Base-by-base conservation (phyloP, 2,329 filamentous ascomycete species). In the Drechslera avenae region DNA sequence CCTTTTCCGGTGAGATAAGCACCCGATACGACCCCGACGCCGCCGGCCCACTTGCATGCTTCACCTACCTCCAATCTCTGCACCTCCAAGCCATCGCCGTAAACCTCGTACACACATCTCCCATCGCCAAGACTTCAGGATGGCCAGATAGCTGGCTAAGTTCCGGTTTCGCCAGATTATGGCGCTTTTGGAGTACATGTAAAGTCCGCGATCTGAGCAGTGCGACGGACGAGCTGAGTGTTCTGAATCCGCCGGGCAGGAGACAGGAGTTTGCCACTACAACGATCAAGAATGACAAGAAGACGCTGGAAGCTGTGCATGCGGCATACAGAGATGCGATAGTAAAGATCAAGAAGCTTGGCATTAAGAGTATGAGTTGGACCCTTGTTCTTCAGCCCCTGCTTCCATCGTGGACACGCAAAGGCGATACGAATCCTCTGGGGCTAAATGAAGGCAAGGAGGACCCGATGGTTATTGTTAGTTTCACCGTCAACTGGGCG, bases 21-120 rank as follows among this genome's bases (percentile, higher is more conserved):
- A 41, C 37, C 21, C 47, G 46, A 23, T 57, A 72, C 4, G 61
- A 69, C 5, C 45, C 84, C 2, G 65, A 81, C 17, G 67, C 68
- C 2, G 79, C 80, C 3, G 67, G 79, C 3, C 76, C 78, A 23
- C 75, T 84, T 58, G 83, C 83, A 50, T 82, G 81, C 14, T 76
- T 79, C 53, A 74, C 85, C 62, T 84, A 85, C 65, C 71, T 77
- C 2, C 83, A 87, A 56, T 84, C 83, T 62, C 83, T 83, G 0
- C 82, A 79, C 13, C 2, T 77, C 75, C 13, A 83, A 60, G 75
- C 78, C 18, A 76, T 77, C 0, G 52, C 75, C 5, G 67, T 76
- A 2, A 73, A 75, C 13, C 49, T 80, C 1, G 60, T 82, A 35
- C 75, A 85, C 54, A 75, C 68, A 18, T 57, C 61, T 17, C 52